phyloP scores from a whole-genome alignment of 257 asterid species.

The Solanum ahanhuiri region DNA sequence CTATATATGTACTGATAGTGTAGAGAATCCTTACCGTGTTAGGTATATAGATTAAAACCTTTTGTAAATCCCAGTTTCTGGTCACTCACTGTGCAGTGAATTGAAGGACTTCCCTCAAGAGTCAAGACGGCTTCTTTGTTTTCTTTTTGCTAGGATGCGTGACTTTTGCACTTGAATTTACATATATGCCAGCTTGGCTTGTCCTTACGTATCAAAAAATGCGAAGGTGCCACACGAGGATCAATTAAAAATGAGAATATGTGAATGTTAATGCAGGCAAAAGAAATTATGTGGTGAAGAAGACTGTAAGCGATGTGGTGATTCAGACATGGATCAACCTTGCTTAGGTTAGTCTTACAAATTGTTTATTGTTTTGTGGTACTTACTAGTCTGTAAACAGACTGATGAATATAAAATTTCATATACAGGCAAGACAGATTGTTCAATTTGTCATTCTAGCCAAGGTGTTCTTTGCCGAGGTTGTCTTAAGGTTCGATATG shows the following conservation, averaged over 20 bases:
- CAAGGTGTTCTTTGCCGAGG: constrained; percentile 72
- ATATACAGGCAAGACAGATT: constrained; percentile 73
- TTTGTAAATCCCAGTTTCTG: background rate
- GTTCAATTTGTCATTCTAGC: constrained; percentile 70
- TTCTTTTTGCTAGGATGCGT: background rate
- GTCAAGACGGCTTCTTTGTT: background rate
- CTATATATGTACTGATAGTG: background rate
- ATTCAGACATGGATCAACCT: constrained; percentile 49
- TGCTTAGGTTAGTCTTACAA: constrained; percentile 47
- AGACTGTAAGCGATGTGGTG: constrained; percentile 70
- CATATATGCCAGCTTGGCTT: background rate
- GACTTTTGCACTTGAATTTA: background rate
- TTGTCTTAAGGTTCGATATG: constrained; percentile 74
- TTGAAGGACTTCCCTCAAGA: background rate
- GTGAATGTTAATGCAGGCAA: constrained; percentile 33
- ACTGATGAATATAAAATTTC: constrained; percentile 3
- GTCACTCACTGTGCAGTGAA: background rate
- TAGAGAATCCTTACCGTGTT: background rate
- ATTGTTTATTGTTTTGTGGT: background rate
- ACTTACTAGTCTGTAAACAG: constrained; percentile 19
- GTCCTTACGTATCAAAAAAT: background rate
- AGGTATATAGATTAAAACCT: background rate
- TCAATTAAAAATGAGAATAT: background rate
- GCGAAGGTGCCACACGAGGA: background rate
- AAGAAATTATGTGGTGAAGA: constrained; percentile 90